Evolutionary conservation across 768 basidiomycete species (phyloP).

Genomic region (Mycena rebaudengoi): DNA sequence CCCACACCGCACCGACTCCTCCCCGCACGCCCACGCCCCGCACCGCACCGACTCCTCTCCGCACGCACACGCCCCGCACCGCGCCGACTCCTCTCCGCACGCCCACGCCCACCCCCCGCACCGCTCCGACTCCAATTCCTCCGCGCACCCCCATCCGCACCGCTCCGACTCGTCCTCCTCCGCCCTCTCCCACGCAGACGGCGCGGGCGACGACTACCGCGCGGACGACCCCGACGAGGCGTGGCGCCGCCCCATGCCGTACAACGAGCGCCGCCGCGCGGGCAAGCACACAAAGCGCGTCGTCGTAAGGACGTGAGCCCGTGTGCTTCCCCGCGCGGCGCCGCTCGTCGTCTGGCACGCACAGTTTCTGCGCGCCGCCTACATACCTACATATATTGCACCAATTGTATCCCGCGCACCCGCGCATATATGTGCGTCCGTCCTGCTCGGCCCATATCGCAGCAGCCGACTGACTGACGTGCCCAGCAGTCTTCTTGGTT

Average conservation of each 20-base stretch:
- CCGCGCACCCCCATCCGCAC: no score
- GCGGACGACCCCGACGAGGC: slow-evolving; percentile 68
- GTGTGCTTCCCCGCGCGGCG: no score
- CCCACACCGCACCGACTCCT: background rate
- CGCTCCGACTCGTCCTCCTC: no score
- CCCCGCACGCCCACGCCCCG: background rate
- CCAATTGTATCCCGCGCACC: no score
- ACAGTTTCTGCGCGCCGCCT: no score
- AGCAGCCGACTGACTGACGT: no score
- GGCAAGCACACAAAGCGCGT: slow-evolving; percentile 84
- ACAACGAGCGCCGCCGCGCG: slow-evolving; percentile 76
- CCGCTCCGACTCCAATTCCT: slow-evolving; percentile 41
- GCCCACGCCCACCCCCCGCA: slow-evolving; percentile 28
- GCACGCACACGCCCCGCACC: slow-evolving; percentile 27
- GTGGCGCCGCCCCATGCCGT: slow-evolving; percentile 78
- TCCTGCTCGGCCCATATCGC: no score
- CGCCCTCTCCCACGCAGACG: no score
- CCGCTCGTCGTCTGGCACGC: no score
- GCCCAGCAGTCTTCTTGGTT: no score
- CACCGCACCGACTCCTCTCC: slow-evolving; percentile 3
- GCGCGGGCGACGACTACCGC: slow-evolving; percentile 64
- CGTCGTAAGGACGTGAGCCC: slow-evolving; percentile 63
- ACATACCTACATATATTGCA: no score
- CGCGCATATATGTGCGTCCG: no score
- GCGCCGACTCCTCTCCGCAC: slow-evolving; percentile 41